A percentile compares a stretch with the other conserved stretches of the same genome.
Evolutionary conservation across 2,329 filamentous ascomycete species (phyloP).

Genomic region (Ceratocystis eucalypticola): DNA sequence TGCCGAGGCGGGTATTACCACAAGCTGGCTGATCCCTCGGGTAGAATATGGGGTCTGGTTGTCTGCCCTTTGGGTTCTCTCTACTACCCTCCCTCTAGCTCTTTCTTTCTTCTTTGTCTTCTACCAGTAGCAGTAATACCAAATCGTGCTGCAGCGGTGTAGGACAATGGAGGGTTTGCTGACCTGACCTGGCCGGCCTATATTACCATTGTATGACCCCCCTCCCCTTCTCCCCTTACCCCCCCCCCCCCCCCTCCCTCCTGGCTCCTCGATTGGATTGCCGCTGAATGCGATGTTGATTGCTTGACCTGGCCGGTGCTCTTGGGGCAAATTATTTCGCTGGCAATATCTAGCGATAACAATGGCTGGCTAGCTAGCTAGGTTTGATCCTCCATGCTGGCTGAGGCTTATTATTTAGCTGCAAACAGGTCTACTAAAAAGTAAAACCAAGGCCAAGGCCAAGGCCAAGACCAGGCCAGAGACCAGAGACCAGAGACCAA

Average conservation of each 20-base stretch:
- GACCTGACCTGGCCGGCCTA: not conserved
- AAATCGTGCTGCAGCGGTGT: not conserved
- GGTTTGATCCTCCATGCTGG: not conserved
- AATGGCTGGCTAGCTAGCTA: not conserved
- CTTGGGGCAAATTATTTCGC: too few relatives aligned
- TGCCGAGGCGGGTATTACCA: not conserved
- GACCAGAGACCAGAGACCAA: not conserved
- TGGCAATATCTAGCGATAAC: too few relatives aligned
- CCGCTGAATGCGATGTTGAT: too few relatives aligned
- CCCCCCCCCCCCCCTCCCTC: not conserved
- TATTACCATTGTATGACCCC: not conserved
- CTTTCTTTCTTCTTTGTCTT: not conserved
- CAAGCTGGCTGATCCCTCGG: not conserved
- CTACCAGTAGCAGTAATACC: not conserved
- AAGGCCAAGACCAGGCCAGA: not conserved
- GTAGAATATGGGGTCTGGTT: too few relatives aligned
- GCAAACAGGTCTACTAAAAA: not conserved
- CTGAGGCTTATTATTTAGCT: not conserved
- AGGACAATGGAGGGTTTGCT: not conserved
- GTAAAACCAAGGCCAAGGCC: not conserved
- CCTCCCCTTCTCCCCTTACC: too few relatives aligned
- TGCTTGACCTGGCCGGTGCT: too few relatives aligned
- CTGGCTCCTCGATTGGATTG: too few relatives aligned
- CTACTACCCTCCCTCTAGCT: too few relatives aligned
- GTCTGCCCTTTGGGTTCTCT: too few relatives aligned